Percentiles rank a stretch among this genome's conserved stretches.
Evolutionary conservation across 108 stramenopile species (phyloP).

Genomic region (Nitzschia sp.): DNA sequence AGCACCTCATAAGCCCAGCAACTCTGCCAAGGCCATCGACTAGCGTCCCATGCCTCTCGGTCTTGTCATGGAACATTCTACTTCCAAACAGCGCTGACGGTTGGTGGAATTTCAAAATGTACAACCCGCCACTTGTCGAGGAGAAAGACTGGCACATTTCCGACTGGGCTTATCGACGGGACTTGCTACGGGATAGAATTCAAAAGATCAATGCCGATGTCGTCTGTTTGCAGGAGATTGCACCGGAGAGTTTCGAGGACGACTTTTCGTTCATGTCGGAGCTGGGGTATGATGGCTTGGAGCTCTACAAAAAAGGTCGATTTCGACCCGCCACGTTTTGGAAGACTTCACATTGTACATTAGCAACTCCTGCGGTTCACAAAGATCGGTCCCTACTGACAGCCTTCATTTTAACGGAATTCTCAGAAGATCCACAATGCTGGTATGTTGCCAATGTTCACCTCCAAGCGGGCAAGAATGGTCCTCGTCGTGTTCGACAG

Average conservation of each 20-base stretch:
- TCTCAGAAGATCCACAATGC: not conserved
- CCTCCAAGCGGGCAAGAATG: slow-evolving; percentile 88
- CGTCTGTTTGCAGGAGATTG: slow-evolving; percentile 90
- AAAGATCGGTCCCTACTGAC: slow-evolving; percentile 89
- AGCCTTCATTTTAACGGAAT: slow-evolving; percentile 45
- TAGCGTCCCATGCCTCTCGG: slow-evolving; percentile 40
- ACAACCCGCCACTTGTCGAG: slow-evolving; percentile 62
- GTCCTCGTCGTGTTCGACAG: slow-evolving; percentile 81
- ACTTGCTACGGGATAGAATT: slow-evolving; percentile 44
- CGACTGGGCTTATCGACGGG: slow-evolving; percentile 68
- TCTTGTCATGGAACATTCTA: slow-evolving; percentile 80
- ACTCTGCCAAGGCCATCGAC: not conserved
- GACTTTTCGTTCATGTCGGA: slow-evolving; percentile 89
- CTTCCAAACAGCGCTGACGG: slow-evolving; percentile 90
- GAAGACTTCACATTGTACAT: slow-evolving; percentile 67
- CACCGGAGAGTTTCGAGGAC: slow-evolving; percentile 80
- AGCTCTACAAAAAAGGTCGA: slow-evolving; percentile 79
- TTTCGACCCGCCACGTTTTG: slow-evolving; percentile 93
- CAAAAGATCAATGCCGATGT: slow-evolving; percentile 71
- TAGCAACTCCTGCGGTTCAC: slow-evolving; percentile 78
- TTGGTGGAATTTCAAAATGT: slow-evolving; percentile 96
- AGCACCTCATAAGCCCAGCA: slow-evolving; percentile 19
- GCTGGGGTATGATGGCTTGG: slow-evolving; percentile 67
- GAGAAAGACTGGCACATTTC: slow-evolving; percentile 36
- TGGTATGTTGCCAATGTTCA: slow-evolving; percentile 92